These are phyloP conservation scores for Penicillium oxalicum DNA, from an alignment of 2,329 filamentous ascomycete genomes.

Conservation along the genomic window DNA sequence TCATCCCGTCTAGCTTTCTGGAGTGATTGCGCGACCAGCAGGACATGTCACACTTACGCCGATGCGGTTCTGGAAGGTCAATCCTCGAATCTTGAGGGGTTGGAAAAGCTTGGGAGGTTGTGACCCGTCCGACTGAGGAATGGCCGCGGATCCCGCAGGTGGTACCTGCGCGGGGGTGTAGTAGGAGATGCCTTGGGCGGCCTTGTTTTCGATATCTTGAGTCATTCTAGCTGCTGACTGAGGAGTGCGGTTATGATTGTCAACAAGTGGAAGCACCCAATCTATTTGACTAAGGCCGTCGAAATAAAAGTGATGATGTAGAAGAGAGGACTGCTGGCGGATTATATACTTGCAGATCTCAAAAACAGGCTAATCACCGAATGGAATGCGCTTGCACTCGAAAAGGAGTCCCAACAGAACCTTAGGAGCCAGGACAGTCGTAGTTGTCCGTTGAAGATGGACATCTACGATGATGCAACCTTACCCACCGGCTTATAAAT, in stretches of 20 bases:
- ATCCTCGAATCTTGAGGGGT: conserved; percentile 51
- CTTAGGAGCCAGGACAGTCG: no score
- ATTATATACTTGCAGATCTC: no score
- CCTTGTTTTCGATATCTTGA: conserved; percentile 32
- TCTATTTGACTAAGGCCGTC: no score
- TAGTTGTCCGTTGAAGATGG: no score
- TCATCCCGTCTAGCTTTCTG: no score
- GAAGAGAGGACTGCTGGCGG: background rate
- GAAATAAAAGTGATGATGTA: no score
- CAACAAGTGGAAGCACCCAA: no score
- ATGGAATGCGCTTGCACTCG: no score
- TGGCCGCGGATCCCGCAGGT: conserved; percentile 33
- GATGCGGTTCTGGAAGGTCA: conserved; percentile 64
- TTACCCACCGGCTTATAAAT: conserved; percentile 1
- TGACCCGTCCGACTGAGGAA: conserved; percentile 38
- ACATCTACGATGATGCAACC: background rate
- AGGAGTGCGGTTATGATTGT: background rate
- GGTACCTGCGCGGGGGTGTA: conserved; percentile 36
- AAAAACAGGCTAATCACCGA: no score
- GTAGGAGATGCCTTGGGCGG: conserved; percentile 40
- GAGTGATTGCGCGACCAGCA: background rate
- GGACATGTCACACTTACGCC: conserved; percentile 36
- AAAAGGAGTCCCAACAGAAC: no score
- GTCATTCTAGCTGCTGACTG: conserved; percentile 4
- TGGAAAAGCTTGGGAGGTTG: conserved; percentile 52